These are phyloP conservation scores for Kazachstania sp. DNA, from an alignment of 1,139 yeast species.

Conservation along the genomic window DNA sequence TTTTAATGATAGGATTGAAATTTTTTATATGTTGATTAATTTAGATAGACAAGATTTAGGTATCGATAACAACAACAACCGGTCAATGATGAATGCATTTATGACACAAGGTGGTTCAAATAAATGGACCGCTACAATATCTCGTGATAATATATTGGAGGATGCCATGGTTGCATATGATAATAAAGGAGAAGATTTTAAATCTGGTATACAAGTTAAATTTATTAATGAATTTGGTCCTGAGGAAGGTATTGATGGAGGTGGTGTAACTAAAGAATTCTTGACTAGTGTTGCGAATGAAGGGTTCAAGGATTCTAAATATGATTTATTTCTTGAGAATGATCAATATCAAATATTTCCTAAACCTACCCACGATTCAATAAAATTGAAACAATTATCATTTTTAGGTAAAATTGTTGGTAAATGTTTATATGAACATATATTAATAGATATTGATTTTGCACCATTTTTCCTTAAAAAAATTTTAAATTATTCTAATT, in stretches of 20 bases:
- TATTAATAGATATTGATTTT: slow-evolving; percentile 73
- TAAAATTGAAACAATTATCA: slow-evolving; percentile 5
- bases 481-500: slow-evolving; percentile 36
- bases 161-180: slow-evolving; percentile 64
- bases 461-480: slow-evolving; percentile 80
- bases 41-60: slow-evolving; percentile 38
- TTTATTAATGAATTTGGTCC: slow-evolving; percentile 68
- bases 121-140: slow-evolving; percentile 42
- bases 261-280: slow-evolving; percentile 90
- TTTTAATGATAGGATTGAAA: slow-evolving; percentile 61
- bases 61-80: slow-evolving; percentile 16
- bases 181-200: slow-evolving; percentile 43
- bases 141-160: slow-evolving; percentile 59
- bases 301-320: slow-evolving; percentile 45
- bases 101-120: slow-evolving; percentile 1
- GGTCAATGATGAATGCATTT: slow-evolving; percentile 12
- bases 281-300: slow-evolving; percentile 63
- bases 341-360: slow-evolving; percentile 65
- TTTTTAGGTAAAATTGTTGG: slow-evolving; percentile 66
- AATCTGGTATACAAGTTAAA: slow-evolving; percentile 50
- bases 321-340: slow-evolving; percentile 45
- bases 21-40: slow-evolving; percentile 59
- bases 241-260: slow-evolving; percentile 89
- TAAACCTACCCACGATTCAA: slow-evolving; percentile 10
- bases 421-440: slow-evolving; percentile 80